Evolutionary conservation across 495 filamentous ascomycete species (phyloP).

Genomic region (Aspergillus homomorphus): DNA sequence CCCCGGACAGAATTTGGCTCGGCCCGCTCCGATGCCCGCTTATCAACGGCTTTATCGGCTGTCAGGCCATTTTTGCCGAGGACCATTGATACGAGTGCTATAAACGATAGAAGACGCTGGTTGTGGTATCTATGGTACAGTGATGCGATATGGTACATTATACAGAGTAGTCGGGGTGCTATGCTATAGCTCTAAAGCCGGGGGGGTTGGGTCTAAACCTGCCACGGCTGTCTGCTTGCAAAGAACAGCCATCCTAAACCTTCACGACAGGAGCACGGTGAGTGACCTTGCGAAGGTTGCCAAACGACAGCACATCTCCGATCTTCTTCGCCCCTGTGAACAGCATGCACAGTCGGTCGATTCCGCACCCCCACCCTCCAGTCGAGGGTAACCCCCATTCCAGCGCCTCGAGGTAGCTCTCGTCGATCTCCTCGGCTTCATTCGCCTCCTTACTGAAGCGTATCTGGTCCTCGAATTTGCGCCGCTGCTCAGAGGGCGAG

Average conservation of each 20-base stretch:
- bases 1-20: conserved; percentile 4
- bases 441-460: conserved; percentile 37
- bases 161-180: too few species aligned
- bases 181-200: too few species aligned
- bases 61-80: not conserved
- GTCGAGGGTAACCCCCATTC: conserved; percentile 90
- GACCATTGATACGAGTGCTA: too few species aligned
- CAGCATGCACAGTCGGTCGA: conserved; percentile 88
- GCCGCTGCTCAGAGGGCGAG: conserved; percentile 78
- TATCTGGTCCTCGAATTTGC: conserved; percentile 71
- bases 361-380: conserved; percentile 91
- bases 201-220: too few species aligned
- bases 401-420: conserved; percentile 77
- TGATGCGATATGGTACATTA: not conserved
- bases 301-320: conserved; percentile 80
- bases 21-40: conserved; percentile 16
- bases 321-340: conserved; percentile 75
- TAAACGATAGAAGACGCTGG: not conserved
- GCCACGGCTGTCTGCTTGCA: too few species aligned
- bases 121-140: conserved; percentile 1
- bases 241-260: not conserved
- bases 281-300: conserved; percentile 61
- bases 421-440: conserved; percentile 59
- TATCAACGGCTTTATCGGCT: conserved; percentile 2
- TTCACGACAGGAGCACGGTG: conserved; percentile 7